Conservation (phyloP, 2,329 filamentous ascomycete genomes). For the Colletotrichum eremochloae region DNA sequence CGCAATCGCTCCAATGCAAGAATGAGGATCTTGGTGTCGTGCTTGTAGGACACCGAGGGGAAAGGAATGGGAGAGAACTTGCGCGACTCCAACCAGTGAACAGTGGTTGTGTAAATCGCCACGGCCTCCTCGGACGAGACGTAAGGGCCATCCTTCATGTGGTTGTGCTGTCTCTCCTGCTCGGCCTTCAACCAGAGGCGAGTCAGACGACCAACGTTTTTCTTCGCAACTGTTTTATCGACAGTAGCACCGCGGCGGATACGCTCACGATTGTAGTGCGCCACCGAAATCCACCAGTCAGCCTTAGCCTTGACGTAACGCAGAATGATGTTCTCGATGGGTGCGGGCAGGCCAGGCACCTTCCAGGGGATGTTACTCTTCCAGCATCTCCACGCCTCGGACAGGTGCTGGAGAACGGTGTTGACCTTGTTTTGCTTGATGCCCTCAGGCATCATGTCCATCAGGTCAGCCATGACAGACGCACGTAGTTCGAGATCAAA, state of each 20-base stretch:
- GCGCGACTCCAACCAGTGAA: slow-evolving; percentile 97
- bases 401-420: slow-evolving; percentile 95
- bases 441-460: slow-evolving; percentile 99
- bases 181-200: slow-evolving; percentile 98
- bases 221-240: slow-evolving; percentile 99
- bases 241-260: slow-evolving; percentile 97
- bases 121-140: slow-evolving; percentile 98
- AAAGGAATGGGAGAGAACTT: slow-evolving; percentile 99
- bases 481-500: slow-evolving; percentile 97
- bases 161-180: slow-evolving; percentile 98
- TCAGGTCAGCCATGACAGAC: slow-evolving; percentile 98
- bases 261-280: slow-evolving; percentile 98
- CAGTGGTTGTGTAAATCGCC: slow-evolving; percentile 98
- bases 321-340: slow-evolving; percentile 98
- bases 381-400: slow-evolving; percentile 99
- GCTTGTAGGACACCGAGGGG: slow-evolving; percentile 98
- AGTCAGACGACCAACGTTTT: slow-evolving; percentile 95
- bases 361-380: slow-evolving; percentile 99
- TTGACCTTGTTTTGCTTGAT: slow-evolving; percentile 99
- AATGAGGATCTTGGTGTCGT: slow-evolving; percentile 98
- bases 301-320: slow-evolving; percentile 99
- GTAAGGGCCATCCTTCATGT: slow-evolving; percentile 99
- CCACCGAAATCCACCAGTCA: slow-evolving; percentile 99
- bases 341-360: slow-evolving; percentile 93
- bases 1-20: slow-evolving; percentile 91